Evolutionary conservation across 2,329 filamentous ascomycete species (phyloP).

Genomic region (Sclerotinia trifoliorum): DNA sequence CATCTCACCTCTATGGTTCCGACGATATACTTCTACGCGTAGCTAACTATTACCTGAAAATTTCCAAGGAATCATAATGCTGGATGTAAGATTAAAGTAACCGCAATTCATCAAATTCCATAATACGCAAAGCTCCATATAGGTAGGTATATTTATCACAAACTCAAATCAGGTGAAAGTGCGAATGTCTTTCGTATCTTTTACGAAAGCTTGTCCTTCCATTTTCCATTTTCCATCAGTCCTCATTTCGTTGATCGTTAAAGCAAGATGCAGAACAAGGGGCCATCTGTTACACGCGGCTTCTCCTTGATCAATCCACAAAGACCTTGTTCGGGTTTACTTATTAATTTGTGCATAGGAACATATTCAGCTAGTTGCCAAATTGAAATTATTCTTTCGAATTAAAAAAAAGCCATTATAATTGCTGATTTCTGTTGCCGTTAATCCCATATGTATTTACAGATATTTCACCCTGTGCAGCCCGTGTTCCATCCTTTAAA

Average conservation of each 20-base stretch:
- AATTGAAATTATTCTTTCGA: neutral
- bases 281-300: neutral
- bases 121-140: neutral
- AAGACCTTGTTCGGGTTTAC: neutral
- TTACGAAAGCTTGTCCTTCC: neutral
- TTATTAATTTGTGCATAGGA: neutral
- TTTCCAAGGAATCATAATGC: neutral
- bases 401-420: neutral
- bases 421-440: no score
- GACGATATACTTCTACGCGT: neutral
- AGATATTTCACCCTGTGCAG: neutral
- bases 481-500: neutral
- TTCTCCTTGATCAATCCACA: conserved; percentile 4
- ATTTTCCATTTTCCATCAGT: neutral
- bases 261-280: neutral
- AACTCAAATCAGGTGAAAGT: neutral
- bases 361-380: neutral
- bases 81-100: neutral
- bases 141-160: neutral
- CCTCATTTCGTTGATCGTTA: conserved; percentile 3
- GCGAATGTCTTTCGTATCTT: neutral
- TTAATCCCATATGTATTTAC: neutral
- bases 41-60: neutral
- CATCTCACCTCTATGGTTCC: neutral
- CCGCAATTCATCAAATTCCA: conserved; percentile 1